Evolutionary conservation across 2,329 filamentous ascomycete species (phyloP), one percentile per base, ranked within the genome.

Genomic region (Aspergillus sp.): DNA sequence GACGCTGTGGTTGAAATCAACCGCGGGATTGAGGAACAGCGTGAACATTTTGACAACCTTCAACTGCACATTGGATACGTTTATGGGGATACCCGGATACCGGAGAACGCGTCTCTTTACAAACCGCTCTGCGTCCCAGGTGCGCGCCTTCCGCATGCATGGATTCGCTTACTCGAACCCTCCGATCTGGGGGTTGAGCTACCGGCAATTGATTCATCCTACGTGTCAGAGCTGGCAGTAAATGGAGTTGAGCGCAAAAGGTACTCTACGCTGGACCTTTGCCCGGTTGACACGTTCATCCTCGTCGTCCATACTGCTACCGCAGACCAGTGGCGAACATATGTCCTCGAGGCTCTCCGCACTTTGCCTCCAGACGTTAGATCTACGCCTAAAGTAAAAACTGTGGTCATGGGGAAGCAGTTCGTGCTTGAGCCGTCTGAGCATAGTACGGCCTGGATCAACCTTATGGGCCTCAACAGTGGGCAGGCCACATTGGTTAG

Each of bases 141-240:
- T 0, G 80, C 78, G 7, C 69, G 79, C 38, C 58, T 81, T 5
- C 78, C 79, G 4, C 79, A 81, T 64, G 72, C 74, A 1, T 81
- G 79, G 78, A 74, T 81, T 15, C 31, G 25, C 15, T 38, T 56
- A 4, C 48, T 54, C 9, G 7, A 7, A 3, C 34, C 22, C 2
- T 3, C 8, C 4, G 3, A 7, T 0, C 17, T 55, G 6, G 11
- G 43, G 5, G 47, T 64, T 13, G 28, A 31, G 3, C 61, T 71
- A 2, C 34, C 62, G 0, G 66, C 72, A 0, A 69, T 79, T 7
- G 72, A 80, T 46, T 67, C 70, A 0, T 77, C 76, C 0, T 80
- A 79, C 52, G 66, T 78, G 59, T 31, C 60, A 3, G 75, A 80
- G 45, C 65, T 79, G 2, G 67, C 67, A 0, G 2, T 28, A 0